These are phyloP conservation scores for Leishmania martiniquensis DNA, from an alignment of 208 protist species.

Conservation along the genomic window DNA sequence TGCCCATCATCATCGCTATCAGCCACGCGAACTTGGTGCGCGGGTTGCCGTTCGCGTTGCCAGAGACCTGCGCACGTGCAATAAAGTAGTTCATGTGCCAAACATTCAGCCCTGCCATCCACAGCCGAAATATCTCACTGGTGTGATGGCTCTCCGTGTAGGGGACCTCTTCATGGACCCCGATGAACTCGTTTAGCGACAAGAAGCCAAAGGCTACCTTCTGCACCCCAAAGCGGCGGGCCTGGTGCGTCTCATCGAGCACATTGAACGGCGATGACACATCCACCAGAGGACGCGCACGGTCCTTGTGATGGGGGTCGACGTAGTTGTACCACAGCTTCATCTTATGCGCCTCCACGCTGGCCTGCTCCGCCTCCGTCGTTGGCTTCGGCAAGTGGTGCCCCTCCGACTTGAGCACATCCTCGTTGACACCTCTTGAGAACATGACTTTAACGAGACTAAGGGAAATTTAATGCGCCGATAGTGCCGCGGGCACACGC, in stretches of 20 bases:
- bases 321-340: slow-evolving; percentile 61
- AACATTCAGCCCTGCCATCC: slow-evolving; percentile 64
- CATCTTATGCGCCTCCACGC: slow-evolving; percentile 53
- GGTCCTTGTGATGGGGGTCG: slow-evolving; percentile 48
- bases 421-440: slow-evolving; percentile 57
- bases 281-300: slow-evolving; percentile 58
- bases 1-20: slow-evolving; percentile 58
- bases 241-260: slow-evolving; percentile 83
- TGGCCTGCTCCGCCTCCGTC: slow-evolving; percentile 36
- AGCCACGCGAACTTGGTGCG: slow-evolving; percentile 66
- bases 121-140: slow-evolving; percentile 66
- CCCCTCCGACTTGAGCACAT: slow-evolving; percentile 58
- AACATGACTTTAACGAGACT: slow-evolving; percentile 43
- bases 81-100: slow-evolving; percentile 70
- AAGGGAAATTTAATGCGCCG: not conserved
- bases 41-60: slow-evolving; percentile 52
- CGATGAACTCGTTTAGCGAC: slow-evolving; percentile 77
- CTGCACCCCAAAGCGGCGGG: slow-evolving; percentile 63
- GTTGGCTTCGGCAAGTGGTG: slow-evolving; percentile 39
- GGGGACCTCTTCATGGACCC: slow-evolving; percentile 74
- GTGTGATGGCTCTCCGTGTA: slow-evolving; percentile 85
- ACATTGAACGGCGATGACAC: slow-evolving; percentile 78
- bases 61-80: slow-evolving; percentile 43
- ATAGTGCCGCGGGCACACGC: not conserved
- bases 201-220: slow-evolving; percentile 64